Base-by-base conservation (phyloP, 371 early-diverging fungal genomes). In the Mycotypha africana region DNA sequence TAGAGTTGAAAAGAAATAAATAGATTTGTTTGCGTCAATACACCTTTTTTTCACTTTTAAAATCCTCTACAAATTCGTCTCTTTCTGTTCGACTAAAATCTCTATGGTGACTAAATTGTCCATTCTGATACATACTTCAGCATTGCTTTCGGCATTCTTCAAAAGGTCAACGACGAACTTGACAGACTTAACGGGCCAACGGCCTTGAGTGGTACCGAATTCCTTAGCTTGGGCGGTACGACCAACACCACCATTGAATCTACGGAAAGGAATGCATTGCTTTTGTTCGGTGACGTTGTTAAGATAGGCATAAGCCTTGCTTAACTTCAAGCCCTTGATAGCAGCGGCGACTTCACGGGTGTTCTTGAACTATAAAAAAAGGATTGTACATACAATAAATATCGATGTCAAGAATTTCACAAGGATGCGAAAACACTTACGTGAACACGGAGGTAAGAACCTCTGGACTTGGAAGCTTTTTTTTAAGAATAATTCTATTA, bases 111-210 rank as follows among this genome's bases (percentile, higher is more conserved):
- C 1, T 19, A n/a, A 26, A 21, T 41, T 34, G n/a, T 15, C n/a
- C 32, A n/a, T n/a, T n/a, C n/a, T n/a, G n/a, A n/a, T n/a, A n/a
- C n/a, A n/a, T 53, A 86, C 82, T 72, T 89, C 90, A 47, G 98
- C 99, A 77, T 95, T 95, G 76, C 82, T 80, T 82, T 92, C 86
- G 59, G 95, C 89, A 81, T 97, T 97, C 84, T 93, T 87, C 63
- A 99, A 81, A 44, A 99, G 82, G 51, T 86, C 88, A 53, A 88
- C 71, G 43, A 98, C 71, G 67, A 91, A 92, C 81, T 91, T 84
- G 75, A 80, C 88, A 63, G 84, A 83, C 90, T 98, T 98, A 63
- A 74, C 87, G 74, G 99, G 99, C 99, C 99, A 99, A 76, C 97
- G 92, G 64, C 90, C 99, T 77, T 89, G 88, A 56, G 94, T 83